Percentiles rank a stretch among this genome's conserved stretches.
Evolutionary conservation across 495 filamentous ascomycete species (phyloP).

Genomic region (Podospora bellae-mahoneyi): DNA sequence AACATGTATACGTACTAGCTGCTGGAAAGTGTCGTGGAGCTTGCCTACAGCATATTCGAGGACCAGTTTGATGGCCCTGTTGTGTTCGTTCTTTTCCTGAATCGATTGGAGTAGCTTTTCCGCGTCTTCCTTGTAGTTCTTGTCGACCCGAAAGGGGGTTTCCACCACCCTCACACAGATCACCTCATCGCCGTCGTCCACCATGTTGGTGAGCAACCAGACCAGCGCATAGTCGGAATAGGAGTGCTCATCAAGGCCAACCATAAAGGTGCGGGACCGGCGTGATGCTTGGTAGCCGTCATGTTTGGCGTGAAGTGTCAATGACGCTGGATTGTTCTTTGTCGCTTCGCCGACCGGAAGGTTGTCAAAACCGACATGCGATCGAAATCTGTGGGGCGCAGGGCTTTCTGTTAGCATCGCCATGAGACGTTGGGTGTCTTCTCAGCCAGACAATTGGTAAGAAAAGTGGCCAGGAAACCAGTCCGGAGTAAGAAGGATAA

Average conservation of each 20-base stretch:
- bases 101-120: slow-evolving; percentile 70
- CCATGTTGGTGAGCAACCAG: slow-evolving; percentile 91
- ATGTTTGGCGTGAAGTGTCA: slow-evolving; percentile 85
- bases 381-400: slow-evolving; percentile 51
- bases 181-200: slow-evolving; percentile 95
- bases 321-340: slow-evolving; percentile 76
- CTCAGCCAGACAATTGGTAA: background rate
- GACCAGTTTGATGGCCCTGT: slow-evolving; percentile 82
- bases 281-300: slow-evolving; percentile 81
- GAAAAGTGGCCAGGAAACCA: background rate
- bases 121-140: slow-evolving; percentile 78
- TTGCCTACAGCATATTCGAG: slow-evolving; percentile 91
- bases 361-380: slow-evolving; percentile 87
- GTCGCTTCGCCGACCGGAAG: slow-evolving; percentile 63
- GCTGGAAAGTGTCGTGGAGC: slow-evolving; percentile 86
- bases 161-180: slow-evolving; percentile 91
- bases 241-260: slow-evolving; percentile 89
- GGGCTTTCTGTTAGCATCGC: slow-evolving; percentile 41
- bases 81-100: slow-evolving; percentile 77
- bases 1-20: slow-evolving; percentile 62
- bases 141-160: slow-evolving; percentile 73
- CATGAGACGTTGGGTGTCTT: slow-evolving; percentile 33
- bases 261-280: slow-evolving; percentile 86
- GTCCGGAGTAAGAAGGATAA: background rate
- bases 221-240: slow-evolving; percentile 94